Base-by-base conservation (phyloP, 148 eudicot species). In the Rhododendron simsii region DNA sequence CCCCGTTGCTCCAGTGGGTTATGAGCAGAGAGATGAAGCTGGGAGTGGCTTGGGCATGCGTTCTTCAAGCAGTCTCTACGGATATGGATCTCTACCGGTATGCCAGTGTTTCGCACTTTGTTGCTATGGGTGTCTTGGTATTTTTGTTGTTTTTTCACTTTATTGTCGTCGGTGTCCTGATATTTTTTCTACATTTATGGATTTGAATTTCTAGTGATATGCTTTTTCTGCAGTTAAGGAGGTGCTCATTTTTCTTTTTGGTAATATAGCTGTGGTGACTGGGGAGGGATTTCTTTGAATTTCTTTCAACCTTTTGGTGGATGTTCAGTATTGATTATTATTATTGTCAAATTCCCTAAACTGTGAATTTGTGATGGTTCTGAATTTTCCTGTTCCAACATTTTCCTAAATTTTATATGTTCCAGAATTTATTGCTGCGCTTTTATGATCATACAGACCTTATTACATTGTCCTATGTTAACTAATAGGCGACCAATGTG, bases 41-140 rank as follows among this genome's bases (percentile, higher is more conserved):
- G 92, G 91, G 77, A 89, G 88, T 89, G 92, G 94, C 74, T 76
- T 84, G 57, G 89, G 92, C 71, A 86, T 93, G 93, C 90, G 88
- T 86, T 81, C 96, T 51, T 91, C 96, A 11, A 86, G 89, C 83
- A 91, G 91, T 87, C 87, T 45, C 57, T 90, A 92, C 87, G 91
- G 92, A 88, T 96, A 94, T 87, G 98, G 93, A 55, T 93, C 98
- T 37, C 83, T 91, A 86, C 59, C 93, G 92, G 99, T 96, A 96
- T 75, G 96, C 23, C 37, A 30, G 35, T 78, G 51, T 51, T 78
- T 80, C 35, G 7, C 50, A 4, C 2, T 77, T 67, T 74, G 15
- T 63, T 85, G 13, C 16, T 71, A 53, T 35, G 45, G 16, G 28
- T 1, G 44, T 51, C 39, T 47, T 33, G 39, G 53, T 71, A 23